A percentile compares a stretch with the other conserved stretches of the same genome.
Evolutionary conservation across 75 land plant species (phyloP).

Genomic region (Pseudotsuga menziesii): DNA sequence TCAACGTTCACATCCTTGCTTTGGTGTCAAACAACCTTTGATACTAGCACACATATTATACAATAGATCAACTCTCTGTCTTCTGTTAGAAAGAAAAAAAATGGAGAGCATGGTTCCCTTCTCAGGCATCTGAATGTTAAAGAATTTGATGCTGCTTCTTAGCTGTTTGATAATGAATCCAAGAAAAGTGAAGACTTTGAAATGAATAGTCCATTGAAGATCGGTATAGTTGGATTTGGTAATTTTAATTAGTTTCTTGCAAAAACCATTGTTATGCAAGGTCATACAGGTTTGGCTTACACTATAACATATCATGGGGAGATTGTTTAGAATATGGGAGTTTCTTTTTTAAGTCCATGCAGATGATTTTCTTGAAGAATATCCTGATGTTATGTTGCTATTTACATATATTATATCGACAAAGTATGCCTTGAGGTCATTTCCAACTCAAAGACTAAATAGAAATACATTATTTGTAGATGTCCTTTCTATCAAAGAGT

Average conservation of each 20-base stretch:
- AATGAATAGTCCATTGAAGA: slow-evolving; percentile 27
- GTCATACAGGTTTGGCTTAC: slow-evolving; percentile 48
- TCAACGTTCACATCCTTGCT: background rate
- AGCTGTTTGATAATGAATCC: slow-evolving; percentile 37
- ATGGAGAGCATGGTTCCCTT: no score
- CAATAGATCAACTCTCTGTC: background rate
- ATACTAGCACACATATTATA: background rate
- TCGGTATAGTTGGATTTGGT: slow-evolving; percentile 67
- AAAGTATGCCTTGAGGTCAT: slow-evolving; percentile 39
- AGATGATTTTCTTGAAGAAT: slow-evolving; percentile 69
- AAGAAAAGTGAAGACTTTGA: slow-evolving; percentile 16
- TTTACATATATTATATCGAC: slow-evolving; percentile 74
- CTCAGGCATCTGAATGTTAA: no score
- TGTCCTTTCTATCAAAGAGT: slow-evolving; percentile 81
- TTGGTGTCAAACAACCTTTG: background rate
- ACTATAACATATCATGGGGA: slow-evolving; percentile 36
- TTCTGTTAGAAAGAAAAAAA: no score
- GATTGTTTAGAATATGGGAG: slow-evolving; percentile 22
- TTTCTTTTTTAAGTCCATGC: slow-evolving; percentile 40
- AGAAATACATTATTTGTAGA: slow-evolving; percentile 69
- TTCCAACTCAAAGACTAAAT: slow-evolving; percentile 61
- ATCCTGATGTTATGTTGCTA: slow-evolving; percentile 71
- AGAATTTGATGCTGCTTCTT: slow-evolving; percentile 15
- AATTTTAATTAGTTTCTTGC: slow-evolving; percentile 68
- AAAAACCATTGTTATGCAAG: slow-evolving; percentile 38